A percentile compares a stretch with the other conserved stretches of the same genome.
Evolutionary conservation across 176 grass and related monocot species (phyloP).

Genomic region (Bromus sterilis): DNA sequence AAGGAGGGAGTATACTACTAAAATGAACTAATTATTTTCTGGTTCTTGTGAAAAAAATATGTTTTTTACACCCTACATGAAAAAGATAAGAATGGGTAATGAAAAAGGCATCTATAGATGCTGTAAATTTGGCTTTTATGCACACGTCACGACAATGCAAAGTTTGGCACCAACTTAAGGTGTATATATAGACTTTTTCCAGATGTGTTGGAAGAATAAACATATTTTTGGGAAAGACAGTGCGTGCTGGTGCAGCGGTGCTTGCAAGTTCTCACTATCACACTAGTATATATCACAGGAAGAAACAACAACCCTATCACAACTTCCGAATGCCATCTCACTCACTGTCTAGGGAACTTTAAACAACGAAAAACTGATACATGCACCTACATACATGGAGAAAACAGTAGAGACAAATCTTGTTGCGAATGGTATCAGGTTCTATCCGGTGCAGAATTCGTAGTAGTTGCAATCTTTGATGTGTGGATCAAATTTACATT

Average conservation of each 20-base stretch:
- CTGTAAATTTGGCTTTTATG: neutral
- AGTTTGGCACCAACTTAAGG: neutral
- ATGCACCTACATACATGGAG: neutral
- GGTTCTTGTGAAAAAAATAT: no score
- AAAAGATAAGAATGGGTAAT: neutral
- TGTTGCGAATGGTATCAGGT: neutral
- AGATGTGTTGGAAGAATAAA: neutral
- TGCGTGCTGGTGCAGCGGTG: no score
- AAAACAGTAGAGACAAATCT: neutral
- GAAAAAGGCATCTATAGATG: neutral
- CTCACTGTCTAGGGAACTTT: neutral
- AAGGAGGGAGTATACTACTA: no score
- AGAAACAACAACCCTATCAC: neutral
- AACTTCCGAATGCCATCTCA: neutral
- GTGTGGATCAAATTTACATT: neutral
- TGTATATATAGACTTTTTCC: neutral
- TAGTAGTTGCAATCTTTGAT: neutral
- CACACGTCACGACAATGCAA: neutral
- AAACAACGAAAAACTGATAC: neutral
- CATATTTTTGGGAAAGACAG: neutral
- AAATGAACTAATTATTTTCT: no score
- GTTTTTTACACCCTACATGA: no score
- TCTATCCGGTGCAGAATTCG: neutral
- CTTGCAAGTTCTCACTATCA: neutral
- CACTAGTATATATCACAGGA: neutral